These are phyloP conservation scores for Dendrocalamus sinicus DNA, from an alignment of 176 grass and related monocot species.

Conservation along the genomic window DNA sequence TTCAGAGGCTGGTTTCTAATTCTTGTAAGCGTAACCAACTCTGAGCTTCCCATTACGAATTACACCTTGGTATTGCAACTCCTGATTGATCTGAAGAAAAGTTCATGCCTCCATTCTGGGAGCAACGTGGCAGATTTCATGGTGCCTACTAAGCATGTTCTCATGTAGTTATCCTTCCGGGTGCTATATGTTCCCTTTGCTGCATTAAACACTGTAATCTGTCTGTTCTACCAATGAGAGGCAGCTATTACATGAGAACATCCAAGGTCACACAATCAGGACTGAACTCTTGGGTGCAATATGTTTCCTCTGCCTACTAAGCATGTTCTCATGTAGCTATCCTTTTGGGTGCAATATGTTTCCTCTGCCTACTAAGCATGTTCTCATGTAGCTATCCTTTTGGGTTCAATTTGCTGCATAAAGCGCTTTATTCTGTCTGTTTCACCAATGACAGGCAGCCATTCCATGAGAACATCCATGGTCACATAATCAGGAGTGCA, in stretches of 20 bases:
- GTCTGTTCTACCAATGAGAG: slow-evolving; percentile 64
- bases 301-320: neutral
- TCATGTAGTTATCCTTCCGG: neutral
- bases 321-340: neutral
- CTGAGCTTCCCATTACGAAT: neutral
- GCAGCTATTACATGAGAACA: slow-evolving; percentile 71
- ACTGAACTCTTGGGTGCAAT: slow-evolving; percentile 39
- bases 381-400: neutral
- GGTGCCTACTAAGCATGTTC: neutral
- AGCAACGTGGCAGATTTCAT: neutral
- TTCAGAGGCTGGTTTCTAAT: slow-evolving; percentile 29
- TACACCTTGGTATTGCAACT: neutral
- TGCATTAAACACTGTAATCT: slow-evolving; percentile 61
- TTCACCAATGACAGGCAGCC: slow-evolving; percentile 71
- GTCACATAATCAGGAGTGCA: slow-evolving; percentile 74
- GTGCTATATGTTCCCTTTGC: neutral
- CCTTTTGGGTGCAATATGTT: neutral
- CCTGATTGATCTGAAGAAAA: slow-evolving; percentile 11
- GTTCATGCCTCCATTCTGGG: neutral
- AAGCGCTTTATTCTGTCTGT: slow-evolving; percentile 63
- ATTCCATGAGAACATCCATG: slow-evolving; percentile 73
- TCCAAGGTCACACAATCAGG: slow-evolving; percentile 75
- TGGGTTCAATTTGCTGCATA: slow-evolving; percentile 34
- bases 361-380: slow-evolving; percentile 1
- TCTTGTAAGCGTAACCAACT: neutral